Base-by-base conservation (phyloP, 805 yeast genomes). In the Brettanomyces sp. region DNA sequence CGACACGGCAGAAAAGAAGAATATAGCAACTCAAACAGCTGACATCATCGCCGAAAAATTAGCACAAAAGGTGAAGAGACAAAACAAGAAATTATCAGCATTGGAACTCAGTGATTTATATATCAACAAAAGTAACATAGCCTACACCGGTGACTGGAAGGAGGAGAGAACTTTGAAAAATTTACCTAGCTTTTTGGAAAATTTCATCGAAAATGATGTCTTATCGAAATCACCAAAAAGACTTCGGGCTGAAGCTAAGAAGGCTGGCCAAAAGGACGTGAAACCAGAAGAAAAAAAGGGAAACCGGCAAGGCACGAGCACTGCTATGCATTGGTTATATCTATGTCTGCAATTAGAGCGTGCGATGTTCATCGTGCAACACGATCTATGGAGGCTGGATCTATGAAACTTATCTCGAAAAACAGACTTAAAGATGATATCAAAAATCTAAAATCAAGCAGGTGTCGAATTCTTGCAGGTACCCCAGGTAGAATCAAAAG, bases 301-400 rank as follows among this genome's bases (percentile, higher is more conserved):
- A 28, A 28, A 28, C 32, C 32, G 11, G 11, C 32, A 28, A 28
- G 32, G 11, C 32, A 28, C 7, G 44, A 34, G 33, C 14, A 34
- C 12, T 13, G 22, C 22, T 67, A 73, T 64, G 59, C 79, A 51
- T 63, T 82, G 13, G 63, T 82, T 1, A 56, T 83, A 13, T 74
- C 90, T 0, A 74, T 84, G 70, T 86, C 95, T 0, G 93, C 95
- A 9, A 68, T 88, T 23, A 73, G 97, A 53, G 93, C 88, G 2
- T 91, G 96, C 56, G 96, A 90, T 56, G 73, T 88, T 3, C 82
- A 76, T 57, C 74, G 95, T 52, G 79, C 85, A 1, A 62, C 76
- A 45, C 70, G 64, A 59, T 72, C 55, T 46, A 68, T 36, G 73
- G 52, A 56, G 23, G 64, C 61, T 34, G 76, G 80, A 0, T 76